Evolutionary conservation across 106 monocot genomes (phyloP).

Genomic region (Iris macrosiphon): DNA sequence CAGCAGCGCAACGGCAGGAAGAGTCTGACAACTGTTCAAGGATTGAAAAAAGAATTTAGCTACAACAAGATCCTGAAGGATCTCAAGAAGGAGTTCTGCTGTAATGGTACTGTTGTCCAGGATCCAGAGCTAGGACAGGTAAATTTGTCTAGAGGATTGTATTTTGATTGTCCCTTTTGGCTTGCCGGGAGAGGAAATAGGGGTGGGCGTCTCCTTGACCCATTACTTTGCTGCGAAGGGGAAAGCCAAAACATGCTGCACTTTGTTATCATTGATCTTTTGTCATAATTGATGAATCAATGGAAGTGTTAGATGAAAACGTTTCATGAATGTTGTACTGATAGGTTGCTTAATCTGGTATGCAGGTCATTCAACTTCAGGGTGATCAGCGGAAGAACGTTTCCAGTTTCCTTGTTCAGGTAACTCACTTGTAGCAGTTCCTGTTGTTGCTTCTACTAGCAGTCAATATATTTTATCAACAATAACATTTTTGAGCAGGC

Average conservation of each 20-base stretch:
- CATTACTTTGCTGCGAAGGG: too few relatives aligned
- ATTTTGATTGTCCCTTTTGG: too few relatives aligned
- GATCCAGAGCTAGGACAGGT: slow-evolving; percentile 35
- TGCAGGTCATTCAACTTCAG: slow-evolving; percentile 30
- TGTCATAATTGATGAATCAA: too few relatives aligned
- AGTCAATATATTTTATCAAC: not conserved
- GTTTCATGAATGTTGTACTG: too few relatives aligned
- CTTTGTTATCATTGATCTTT: too few relatives aligned
- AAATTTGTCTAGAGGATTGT: too few relatives aligned
- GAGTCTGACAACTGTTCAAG: slow-evolving; percentile 37
- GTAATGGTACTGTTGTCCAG: slow-evolving; percentile 43
- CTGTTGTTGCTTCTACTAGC: not conserved
- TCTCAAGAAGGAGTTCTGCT: slow-evolving; percentile 36
- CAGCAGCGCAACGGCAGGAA: slow-evolving; percentile 43
- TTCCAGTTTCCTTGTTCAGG: slow-evolving; percentile 31
- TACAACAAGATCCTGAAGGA: slow-evolving; percentile 31
- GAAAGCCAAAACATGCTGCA: too few relatives aligned
- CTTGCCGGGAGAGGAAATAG: too few relatives aligned
- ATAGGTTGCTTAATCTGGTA: too few relatives aligned
- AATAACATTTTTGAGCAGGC: slow-evolving; percentile 4
- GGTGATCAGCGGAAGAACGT: slow-evolving; percentile 45
- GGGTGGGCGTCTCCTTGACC: too few relatives aligned
- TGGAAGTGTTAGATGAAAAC: too few relatives aligned
- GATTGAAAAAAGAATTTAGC: slow-evolving; percentile 32
- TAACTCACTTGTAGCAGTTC: not conserved